Base-by-base conservation (phyloP, 2,329 filamentous ascomycete species). In the Domatiomyces globalis region DNA sequence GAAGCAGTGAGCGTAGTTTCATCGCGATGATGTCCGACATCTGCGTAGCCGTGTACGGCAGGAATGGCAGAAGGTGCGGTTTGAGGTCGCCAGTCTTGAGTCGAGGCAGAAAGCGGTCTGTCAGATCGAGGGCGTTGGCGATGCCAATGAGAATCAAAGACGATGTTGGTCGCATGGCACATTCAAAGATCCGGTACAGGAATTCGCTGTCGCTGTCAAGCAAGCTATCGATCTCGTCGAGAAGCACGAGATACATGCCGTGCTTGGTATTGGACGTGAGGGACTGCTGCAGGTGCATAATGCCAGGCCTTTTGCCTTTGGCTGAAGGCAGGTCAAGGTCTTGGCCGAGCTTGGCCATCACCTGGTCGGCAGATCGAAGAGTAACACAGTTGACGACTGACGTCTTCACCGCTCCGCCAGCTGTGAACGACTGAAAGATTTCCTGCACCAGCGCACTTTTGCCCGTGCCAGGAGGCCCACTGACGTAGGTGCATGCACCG, bases 351-450 rank as follows among this genome's bases (percentile, higher is more conserved):
- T 83, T 89, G 56, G 77, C 76, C 67, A 94, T 94, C 19, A 98
- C 75, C 63, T 95, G 89, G 58, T 81, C 82, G 1, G 88, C 86
- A 33, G 81, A 87, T 63, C 92, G 94, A 68, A 95, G 82, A 68
- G 89, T 95, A 82, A 95, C 95, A 69, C 92, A 98, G 66, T 98
- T 98, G 73, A 98, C 77, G 63, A 89, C 90, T 2, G 82, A 81
- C 49, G 83, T 81, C 61, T 79, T 81, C 49, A 92, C 72, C 3
- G 67, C 67, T 10, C 67, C 62, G 1, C 71, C 66, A 15, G 75
- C 70, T 33, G 71, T 70, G 47, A 83, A 69, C 44, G 80, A 73
- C 46, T 79, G 71, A 46, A 84, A 84, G 48, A 94, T 79, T 64
- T 94, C 83, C 56, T 82, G 82, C 55, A 96, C 81, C 73, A 96